A percentile compares a stretch with the other conserved stretches of the same genome.
These are phyloP conservation scores for Candida tetrigidarum DNA, from an alignment of 1,139 yeast genomes.

Conservation along the genomic window DNA sequence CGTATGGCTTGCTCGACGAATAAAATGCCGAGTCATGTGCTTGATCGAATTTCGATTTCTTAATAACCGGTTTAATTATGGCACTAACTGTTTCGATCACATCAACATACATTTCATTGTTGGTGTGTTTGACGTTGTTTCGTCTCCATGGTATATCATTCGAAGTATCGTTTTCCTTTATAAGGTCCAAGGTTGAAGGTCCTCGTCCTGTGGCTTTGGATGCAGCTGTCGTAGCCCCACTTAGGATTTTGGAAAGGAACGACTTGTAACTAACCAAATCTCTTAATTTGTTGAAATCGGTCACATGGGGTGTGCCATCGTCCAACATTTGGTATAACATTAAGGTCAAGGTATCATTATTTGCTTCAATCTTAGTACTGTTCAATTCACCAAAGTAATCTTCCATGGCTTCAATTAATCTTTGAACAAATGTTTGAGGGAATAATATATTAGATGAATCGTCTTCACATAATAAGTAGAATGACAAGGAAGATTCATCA, in stretches of 20 bases:
- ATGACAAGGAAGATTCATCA: slow-evolving; percentile 11
- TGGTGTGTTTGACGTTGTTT: slow-evolving; percentile 63
- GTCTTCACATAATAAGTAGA: slow-evolving; percentile 17
- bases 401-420: slow-evolving; percentile 54
- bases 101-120: slow-evolving; percentile 84
- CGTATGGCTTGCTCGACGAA: slow-evolving; percentile 23
- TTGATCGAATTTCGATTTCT: slow-evolving; percentile 17
- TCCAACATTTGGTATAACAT: slow-evolving; percentile 63
- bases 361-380: slow-evolving; percentile 62
- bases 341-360: slow-evolving; percentile 67
- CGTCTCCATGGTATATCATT: slow-evolving; percentile 74
- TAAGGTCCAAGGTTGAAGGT: slow-evolving; percentile 4
- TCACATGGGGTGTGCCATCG: slow-evolving; percentile 71
- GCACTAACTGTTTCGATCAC: slow-evolving; percentile 62
- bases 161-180: slow-evolving; percentile 4
- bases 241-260: slow-evolving; percentile 40
- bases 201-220: slow-evolving; percentile 23
- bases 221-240: slow-evolving; percentile 37
- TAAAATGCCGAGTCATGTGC: slow-evolving; percentile 43
- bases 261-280: slow-evolving; percentile 70
- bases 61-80: slow-evolving; percentile 35
- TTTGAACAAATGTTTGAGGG: slow-evolving; percentile 58
- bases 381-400: slow-evolving; percentile 66
- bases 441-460: slow-evolving; percentile 45
- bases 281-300: slow-evolving; percentile 72